phyloP scores from a whole-genome alignment of 2,329 filamentous ascomycete genomes.

The Microcyclosporella mali region DNA sequence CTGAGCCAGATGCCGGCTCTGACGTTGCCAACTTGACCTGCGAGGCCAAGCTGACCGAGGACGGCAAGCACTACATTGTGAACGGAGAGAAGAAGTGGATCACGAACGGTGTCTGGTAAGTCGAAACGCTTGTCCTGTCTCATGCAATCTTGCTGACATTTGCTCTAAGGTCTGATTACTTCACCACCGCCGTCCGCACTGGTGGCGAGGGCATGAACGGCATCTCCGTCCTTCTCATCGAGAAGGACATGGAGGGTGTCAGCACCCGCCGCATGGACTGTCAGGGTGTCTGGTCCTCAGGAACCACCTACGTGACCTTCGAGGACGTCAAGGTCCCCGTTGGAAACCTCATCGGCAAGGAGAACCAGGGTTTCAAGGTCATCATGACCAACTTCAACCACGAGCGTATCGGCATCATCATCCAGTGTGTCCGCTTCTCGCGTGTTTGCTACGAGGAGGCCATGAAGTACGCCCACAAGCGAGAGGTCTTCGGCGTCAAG shows the following conservation, averaged over 20 bases:
- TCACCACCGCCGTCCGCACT: slow-evolving; percentile 92
- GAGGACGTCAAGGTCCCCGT: slow-evolving; percentile 99
- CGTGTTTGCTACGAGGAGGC: slow-evolving; percentile 97
- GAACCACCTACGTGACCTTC: slow-evolving; percentile 95
- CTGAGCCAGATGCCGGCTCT: slow-evolving; percentile 85
- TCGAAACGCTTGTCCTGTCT: background rate
- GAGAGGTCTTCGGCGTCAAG: slow-evolving; percentile 90
- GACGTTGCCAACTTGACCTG: slow-evolving; percentile 95
- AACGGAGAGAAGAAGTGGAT: slow-evolving; percentile 99
- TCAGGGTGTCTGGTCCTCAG: slow-evolving; percentile 91
- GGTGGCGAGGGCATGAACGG: slow-evolving; percentile 79
- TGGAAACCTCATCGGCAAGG: slow-evolving; percentile 96
- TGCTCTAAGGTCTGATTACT: slow-evolving; percentile 78
- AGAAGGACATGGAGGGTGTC: slow-evolving; percentile 76
- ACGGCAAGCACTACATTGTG: slow-evolving; percentile 98
- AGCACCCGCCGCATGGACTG: slow-evolving; percentile 95
- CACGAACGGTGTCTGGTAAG: slow-evolving; percentile 71
- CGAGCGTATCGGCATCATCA: slow-evolving; percentile 97
- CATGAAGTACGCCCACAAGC: slow-evolving; percentile 95
- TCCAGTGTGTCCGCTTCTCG: slow-evolving; percentile 90
- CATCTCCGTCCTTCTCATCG: slow-evolving; percentile 83
- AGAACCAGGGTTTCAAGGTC: slow-evolving; percentile 96
- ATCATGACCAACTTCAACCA: slow-evolving; percentile 99
- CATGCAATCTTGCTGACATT: background rate
- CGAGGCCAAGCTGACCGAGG: slow-evolving; percentile 88